Base-by-base conservation (phyloP, 1,284 basidiomycete genomes). In the Trametes pubescens region DNA sequence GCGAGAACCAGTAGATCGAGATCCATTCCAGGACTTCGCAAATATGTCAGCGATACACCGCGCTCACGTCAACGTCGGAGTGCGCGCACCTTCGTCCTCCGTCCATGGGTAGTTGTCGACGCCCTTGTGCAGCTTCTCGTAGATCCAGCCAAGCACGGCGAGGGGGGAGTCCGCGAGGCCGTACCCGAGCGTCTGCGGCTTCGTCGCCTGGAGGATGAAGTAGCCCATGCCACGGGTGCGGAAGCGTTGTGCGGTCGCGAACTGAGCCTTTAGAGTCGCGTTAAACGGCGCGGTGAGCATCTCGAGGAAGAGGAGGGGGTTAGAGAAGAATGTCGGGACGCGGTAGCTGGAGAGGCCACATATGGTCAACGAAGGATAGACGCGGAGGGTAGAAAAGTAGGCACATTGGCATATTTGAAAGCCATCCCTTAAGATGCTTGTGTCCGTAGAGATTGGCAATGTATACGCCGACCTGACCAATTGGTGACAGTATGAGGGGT, bases 51-150 rank as follows among this genome's bases (percentile, higher is more conserved):
- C 38, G 26, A 4, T 47, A 44, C 10, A 14, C 8, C 1, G 14
- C 2, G 22, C 0, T 13, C 4, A 14, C 10, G 13, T 14, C 2
- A 21, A 13, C 26, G 8, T 21, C 1, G 2, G 18, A 16, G 18
- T 4, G 18, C 40, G 18, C 40, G 40, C 47, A 73, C 83, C 75
- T 77, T 86, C 85, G 44, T 86, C 84, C 57, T 86, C 82, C 4
- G 76, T 75, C 83, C 83, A 87, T 0, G 75, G 73, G 67, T 85
- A 87, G 1, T 69, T 64, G 65, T 87, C 86, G 0, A 82, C 80
- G 82, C 84, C 87, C 22, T 70, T 68, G 3, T 81, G 76, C 0
- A 88, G 74, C 64, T 88, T 88, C 67, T 88, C 86, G 61, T 86
- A 87, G 32, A 89, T 83, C 85, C 87, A 88, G 6, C 82, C 83